Base-by-base conservation (phyloP, 2,329 filamentous ascomycete genomes). In the Drechslera avenae region DNA sequence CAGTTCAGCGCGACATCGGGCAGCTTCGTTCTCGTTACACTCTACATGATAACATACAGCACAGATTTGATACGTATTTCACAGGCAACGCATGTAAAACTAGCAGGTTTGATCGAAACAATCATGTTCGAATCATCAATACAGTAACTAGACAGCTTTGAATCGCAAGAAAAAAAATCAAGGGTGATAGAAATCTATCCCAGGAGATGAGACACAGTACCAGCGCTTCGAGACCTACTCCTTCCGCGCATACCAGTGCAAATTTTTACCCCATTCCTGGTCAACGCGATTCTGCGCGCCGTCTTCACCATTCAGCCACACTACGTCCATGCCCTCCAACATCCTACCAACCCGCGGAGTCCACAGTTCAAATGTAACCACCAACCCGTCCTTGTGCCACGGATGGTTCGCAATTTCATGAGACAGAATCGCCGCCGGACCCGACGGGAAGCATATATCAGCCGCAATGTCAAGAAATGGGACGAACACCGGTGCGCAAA, bases 361-460 rank as follows among this genome's bases (percentile, higher is more conserved):
- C 32, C 43, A 42, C 1, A 18, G 3, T 28, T 47, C 50, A 5
- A 37, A 5, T 6, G 5, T 5, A 9, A 13, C 6, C n/a, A 19
- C 26, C 16, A 31, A 34, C 4, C 9, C 39, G 10, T 51, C 13
- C 0, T 18, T 14, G 3, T 40, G 30, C 50, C 46, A 54, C 13
- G 28, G 40, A 19, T 44, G 13, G 3, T 32, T 40, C 8, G 9
- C 3, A n/a, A 50, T 21, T 30, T 51, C 43, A 4, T 21, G 19
- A 6, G 33, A 36, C 10, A 56, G 13, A 4, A 51, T 30, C 3
- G 50, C 56, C 8, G 53, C 50, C 7, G 50, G 33, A 4, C 46
- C 47, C 13, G 21, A 40, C 3, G 53, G 43, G 12, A 51, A 53
- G 13, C 35, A 17, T 10, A 49, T 3, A n/a, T 57, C 57, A 0